phyloP scores from a whole-genome alignment of 805 yeast genomes.

The Candida easanensis region DNA sequence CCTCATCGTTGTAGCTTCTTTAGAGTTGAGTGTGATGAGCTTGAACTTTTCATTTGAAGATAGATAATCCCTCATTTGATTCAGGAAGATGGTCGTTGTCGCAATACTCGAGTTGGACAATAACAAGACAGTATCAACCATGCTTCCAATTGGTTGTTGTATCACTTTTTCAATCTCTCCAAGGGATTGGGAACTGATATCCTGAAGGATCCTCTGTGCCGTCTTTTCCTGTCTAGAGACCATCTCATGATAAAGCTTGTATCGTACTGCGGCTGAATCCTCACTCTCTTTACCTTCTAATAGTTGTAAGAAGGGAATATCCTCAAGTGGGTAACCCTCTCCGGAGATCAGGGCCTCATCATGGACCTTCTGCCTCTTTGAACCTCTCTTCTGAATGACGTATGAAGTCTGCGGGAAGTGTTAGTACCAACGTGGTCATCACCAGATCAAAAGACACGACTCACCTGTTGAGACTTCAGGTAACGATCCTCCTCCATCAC shows the following conservation, averaged over 20 bases:
- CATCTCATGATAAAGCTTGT: slow-evolving; percentile 12
- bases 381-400: slow-evolving; percentile 9
- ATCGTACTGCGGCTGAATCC: slow-evolving; percentile 18
- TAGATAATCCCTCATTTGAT: slow-evolving; percentile 14
- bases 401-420: slow-evolving; percentile 20
- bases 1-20: slow-evolving; percentile 27
- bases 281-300: slow-evolving; percentile 19
- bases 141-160: background rate
- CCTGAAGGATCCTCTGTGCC: slow-evolving; percentile 17
- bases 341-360: slow-evolving; percentile 8
- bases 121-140: slow-evolving; percentile 20
- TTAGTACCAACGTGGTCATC: background rate
- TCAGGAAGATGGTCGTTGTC: slow-evolving; percentile 16
- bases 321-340: slow-evolving; percentile 15
- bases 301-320: slow-evolving; percentile 18
- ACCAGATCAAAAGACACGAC: background rate
- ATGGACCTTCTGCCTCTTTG: slow-evolving; percentile 12
- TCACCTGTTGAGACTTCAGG: slow-evolving; percentile 19
- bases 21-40: slow-evolving; percentile 21
- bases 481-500: slow-evolving; percentile 8
- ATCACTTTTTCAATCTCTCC: slow-evolving; percentile 13
- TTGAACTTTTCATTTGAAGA: slow-evolving; percentile 9
- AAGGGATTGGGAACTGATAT: slow-evolving; percentile 15
- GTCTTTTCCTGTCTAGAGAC: slow-evolving; percentile 15
- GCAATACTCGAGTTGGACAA: slow-evolving; percentile 24